Percentiles rank a stretch among this genome's conserved stretches.
Evolutionary conservation across 2,329 filamentous ascomycete species (phyloP).

Genomic region (Blastomyces parvus): DNA sequence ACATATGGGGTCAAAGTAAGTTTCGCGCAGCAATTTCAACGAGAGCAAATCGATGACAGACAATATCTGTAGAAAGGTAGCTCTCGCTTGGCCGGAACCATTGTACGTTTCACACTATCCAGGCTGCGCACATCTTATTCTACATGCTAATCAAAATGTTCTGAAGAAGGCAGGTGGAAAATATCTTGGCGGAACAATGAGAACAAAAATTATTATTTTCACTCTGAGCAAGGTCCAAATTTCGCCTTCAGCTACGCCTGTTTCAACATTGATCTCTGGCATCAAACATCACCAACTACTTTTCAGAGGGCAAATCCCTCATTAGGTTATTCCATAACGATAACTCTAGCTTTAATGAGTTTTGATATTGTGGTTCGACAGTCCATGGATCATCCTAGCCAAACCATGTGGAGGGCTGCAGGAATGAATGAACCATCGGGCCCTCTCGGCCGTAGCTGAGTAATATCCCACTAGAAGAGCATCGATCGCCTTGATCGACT

Average conservation of each 20-base stretch:
- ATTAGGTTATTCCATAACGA: neutral
- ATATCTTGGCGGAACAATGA: neutral
- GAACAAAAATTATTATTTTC: neutral
- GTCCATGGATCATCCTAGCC: neutral
- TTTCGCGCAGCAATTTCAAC: neutral
- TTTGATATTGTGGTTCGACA: neutral
- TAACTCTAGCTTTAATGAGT: no score
- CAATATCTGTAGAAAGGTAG: neutral
- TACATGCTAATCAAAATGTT: neutral
- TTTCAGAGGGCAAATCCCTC: neutral
- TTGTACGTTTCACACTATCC: neutral
- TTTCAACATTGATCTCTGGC: neutral
- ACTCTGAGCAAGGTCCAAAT: neutral
- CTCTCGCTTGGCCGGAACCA: neutral
- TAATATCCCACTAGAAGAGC: neutral
- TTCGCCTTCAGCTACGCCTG: neutral
- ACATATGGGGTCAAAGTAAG: neutral
- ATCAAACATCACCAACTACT: neutral
- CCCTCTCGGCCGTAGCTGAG: neutral
- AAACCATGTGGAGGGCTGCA: neutral
- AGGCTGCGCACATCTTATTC: neutral
- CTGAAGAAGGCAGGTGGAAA: neutral
- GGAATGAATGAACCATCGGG: neutral
- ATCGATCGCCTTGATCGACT: neutral
- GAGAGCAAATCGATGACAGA: neutral